These are phyloP conservation scores for Syzygium malaccense DNA, from an alignment of 441 rosid species.

Conservation along the genomic window DNA sequence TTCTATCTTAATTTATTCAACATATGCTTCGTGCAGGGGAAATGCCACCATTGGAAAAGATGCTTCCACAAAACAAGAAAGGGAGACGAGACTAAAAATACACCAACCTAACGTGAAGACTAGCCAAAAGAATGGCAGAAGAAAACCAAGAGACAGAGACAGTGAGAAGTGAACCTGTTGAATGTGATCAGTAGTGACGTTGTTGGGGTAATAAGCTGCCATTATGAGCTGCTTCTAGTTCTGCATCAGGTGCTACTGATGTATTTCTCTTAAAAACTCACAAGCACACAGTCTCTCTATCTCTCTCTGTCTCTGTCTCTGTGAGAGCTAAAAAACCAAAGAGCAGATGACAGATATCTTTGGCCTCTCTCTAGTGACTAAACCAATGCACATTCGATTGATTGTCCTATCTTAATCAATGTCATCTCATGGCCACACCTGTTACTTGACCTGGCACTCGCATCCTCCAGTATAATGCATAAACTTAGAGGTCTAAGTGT, in stretches of 20 bases:
- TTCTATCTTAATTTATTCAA: neutral
- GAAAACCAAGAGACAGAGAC: neutral
- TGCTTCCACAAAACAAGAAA: neutral
- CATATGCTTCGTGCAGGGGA: neutral
- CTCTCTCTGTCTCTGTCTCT: neutral
- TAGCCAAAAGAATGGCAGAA: neutral
- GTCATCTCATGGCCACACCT: neutral
- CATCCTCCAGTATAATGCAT: neutral
- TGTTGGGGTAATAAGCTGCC: conserved; percentile 97
- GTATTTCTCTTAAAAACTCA: conserved; percentile 37
- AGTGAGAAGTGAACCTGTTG: conserved; percentile 64
- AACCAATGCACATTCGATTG: neutral
- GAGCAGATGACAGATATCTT: neutral
- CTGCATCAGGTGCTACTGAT: conserved; percentile 98
- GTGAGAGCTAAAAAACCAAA: neutral
- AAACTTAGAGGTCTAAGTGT: neutral
- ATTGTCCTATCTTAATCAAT: neutral
- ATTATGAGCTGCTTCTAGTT: conserved; percentile 86
- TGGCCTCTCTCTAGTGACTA: neutral
- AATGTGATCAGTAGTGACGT: conserved; percentile 99
- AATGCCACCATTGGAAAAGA: neutral
- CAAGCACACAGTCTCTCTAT: neutral
- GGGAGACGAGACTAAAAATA: neutral
- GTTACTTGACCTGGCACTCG: neutral
- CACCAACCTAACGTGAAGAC: neutral